Conservation (phyloP, 2,329 filamentous ascomycete genomes). For the Exophiala lecanii-corni region DNA sequence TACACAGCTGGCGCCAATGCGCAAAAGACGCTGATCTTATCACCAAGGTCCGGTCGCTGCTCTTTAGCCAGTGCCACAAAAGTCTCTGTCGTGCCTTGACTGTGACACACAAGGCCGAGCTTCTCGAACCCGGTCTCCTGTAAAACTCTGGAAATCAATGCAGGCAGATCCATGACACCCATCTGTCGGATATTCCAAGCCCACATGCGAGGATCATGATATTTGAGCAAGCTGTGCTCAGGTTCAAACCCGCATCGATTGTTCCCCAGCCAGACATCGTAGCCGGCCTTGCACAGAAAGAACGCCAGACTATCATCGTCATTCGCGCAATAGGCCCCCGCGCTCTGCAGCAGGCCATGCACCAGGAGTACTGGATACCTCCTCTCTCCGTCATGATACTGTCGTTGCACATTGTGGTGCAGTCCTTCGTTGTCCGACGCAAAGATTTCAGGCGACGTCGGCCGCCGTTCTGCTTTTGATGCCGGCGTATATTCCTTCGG, state of each 20-base stretch:
- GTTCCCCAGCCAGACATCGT: slow-evolving; percentile 93
- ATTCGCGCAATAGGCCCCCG: slow-evolving; percentile 83
- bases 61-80: slow-evolving; percentile 86
- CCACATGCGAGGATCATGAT: slow-evolving; percentile 87
- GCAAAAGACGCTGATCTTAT: slow-evolving; percentile 83
- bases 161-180: slow-evolving; percentile 82
- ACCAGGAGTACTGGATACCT: slow-evolving; percentile 83
- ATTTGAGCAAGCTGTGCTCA: slow-evolving; percentile 65
- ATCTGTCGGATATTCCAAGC: slow-evolving; percentile 93
- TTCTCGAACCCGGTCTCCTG: slow-evolving; percentile 78
- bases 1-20: slow-evolving; percentile 87
- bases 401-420: slow-evolving; percentile 28
- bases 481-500: slow-evolving; percentile 64
- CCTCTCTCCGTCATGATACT: slow-evolving; percentile 39
- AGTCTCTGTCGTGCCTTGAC: slow-evolving; percentile 84
- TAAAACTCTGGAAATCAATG: slow-evolving; percentile 73
- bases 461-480: slow-evolving; percentile 36
- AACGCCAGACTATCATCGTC: slow-evolving; percentile 88
- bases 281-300: slow-evolving; percentile 85
- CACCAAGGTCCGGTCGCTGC: slow-evolving; percentile 77
- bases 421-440: slow-evolving; percentile 34
- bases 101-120: slow-evolving; percentile 78
- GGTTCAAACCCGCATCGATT: slow-evolving; percentile 84
- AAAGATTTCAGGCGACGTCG: slow-evolving; percentile 62
- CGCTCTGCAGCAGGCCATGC: slow-evolving; percentile 81